Evolutionary conservation across 2,329 filamentous ascomycete genomes (phyloP).

Genomic region (Colletotrichum caudatum): DNA sequence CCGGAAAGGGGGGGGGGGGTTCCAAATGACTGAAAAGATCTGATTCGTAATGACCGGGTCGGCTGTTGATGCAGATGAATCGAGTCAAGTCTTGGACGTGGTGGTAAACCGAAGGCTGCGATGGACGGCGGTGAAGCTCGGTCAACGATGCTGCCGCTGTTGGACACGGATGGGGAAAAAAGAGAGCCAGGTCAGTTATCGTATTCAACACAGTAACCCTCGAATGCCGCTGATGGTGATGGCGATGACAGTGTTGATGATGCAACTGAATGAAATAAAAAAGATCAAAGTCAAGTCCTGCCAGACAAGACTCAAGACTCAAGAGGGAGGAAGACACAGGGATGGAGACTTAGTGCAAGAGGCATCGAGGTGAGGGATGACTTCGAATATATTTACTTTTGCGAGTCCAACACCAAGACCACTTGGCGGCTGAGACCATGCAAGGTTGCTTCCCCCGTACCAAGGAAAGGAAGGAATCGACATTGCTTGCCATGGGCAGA

Average conservation of each 20-base stretch:
- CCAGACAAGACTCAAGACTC: constrained; percentile 20
- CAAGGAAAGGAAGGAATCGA: constrained; percentile 15
- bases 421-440: constrained; percentile 6
- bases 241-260: not conserved
- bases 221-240: constrained; percentile 12
- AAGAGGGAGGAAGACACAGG: constrained; percentile 36
- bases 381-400: constrained; percentile 42
- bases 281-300: constrained; percentile 22
- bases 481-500: constrained; percentile 7
- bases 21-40: constrained; percentile 9
- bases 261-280: constrained; percentile 20
- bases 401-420: constrained; percentile 24
- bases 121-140: constrained; percentile 1
- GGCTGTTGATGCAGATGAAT: constrained; percentile 32
- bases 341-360: constrained; percentile 38
- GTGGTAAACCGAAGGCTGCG: constrained; percentile 12
- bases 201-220: constrained; percentile 39
- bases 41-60: constrained; percentile 33
- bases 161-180: not conserved
- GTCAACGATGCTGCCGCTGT: not conserved
- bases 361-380: constrained; percentile 35
- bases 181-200: constrained; percentile 18
- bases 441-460: constrained; percentile 14
- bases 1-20: not conserved
- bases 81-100: constrained; percentile 2